Conservation (phyloP, 2,329 filamentous ascomycete species). For the Blumeria hordei region DNA sequence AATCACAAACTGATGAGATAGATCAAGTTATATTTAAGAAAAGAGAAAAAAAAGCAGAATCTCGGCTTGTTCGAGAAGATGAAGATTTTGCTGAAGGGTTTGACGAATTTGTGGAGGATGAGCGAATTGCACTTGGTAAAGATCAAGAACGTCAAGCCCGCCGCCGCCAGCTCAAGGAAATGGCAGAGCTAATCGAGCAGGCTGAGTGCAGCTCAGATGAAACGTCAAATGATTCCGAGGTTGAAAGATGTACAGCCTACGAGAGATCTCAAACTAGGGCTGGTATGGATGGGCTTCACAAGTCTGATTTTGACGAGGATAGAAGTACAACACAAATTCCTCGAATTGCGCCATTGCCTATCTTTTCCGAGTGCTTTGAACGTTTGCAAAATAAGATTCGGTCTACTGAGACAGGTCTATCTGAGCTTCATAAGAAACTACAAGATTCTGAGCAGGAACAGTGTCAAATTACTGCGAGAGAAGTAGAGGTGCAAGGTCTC, state of each 20-base stretch:
- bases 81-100: slow-evolving; percentile 88
- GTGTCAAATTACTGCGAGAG: slow-evolving; percentile 38
- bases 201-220: slow-evolving; percentile 45
- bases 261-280: slow-evolving; percentile 67
- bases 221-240: slow-evolving; percentile 43
- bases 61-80: slow-evolving; percentile 59
- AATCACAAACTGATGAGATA: slow-evolving; percentile 23
- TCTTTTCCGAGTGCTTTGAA: slow-evolving; percentile 40
- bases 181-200: slow-evolving; percentile 59
- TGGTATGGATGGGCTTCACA: slow-evolving; percentile 51
- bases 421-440: slow-evolving; percentile 34
- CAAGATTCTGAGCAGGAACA: slow-evolving; percentile 45
- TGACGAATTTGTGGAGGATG: slow-evolving; percentile 75
- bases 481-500: slow-evolving; percentile 57
- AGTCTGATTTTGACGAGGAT: slow-evolving; percentile 19
- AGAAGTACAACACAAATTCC: slow-evolving; percentile 10
- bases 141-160: slow-evolving; percentile 54
- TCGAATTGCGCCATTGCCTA: slow-evolving; percentile 55
- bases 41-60: slow-evolving; percentile 39
- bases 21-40: slow-evolving; percentile 20
- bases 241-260: slow-evolving; percentile 55
- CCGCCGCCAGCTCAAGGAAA: slow-evolving; percentile 44
- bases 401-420: slow-evolving; percentile 37
- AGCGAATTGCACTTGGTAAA: slow-evolving; percentile 50
- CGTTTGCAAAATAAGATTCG: slow-evolving; percentile 35